A percentile compares a stretch with the other conserved stretches of the same genome.
Evolutionary conservation across 306 rosid species (phyloP).

Genomic region (Casuarina equisetifolia): DNA sequence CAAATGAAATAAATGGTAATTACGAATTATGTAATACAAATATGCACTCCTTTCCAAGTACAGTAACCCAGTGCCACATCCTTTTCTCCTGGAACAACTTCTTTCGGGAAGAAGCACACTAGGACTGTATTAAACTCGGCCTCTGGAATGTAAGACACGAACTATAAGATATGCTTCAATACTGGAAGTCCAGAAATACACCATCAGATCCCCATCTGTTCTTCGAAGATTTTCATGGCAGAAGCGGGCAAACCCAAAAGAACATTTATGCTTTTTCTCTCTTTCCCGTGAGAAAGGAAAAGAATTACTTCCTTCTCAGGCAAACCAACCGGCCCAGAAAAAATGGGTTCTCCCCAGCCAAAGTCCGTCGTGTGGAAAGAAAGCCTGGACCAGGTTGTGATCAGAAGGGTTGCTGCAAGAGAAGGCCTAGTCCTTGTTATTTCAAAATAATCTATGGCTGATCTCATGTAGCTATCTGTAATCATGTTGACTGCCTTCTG

Average conservation of each 20-base stretch:
- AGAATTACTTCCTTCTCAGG: slow-evolving; percentile 68
- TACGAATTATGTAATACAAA: neutral
- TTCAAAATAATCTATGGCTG: slow-evolving; percentile 80
- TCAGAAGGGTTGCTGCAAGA: slow-evolving; percentile 61
- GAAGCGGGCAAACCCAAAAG: slow-evolving; percentile 79
- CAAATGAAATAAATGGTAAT: slow-evolving; percentile 3
- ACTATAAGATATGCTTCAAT: neutral
- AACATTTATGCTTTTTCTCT: slow-evolving; percentile 58
- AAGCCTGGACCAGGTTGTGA: slow-evolving; percentile 76
- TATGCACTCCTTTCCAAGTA: neutral
- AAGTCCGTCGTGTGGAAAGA: slow-evolving; percentile 67
- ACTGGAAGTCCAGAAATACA: neutral
- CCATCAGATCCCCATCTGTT: slow-evolving; percentile 36
- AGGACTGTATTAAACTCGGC: too few relatives aligned
- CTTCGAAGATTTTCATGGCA: slow-evolving; percentile 66
- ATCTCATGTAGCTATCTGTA: slow-evolving; percentile 66
- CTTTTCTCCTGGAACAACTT: neutral
- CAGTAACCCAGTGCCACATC: neutral
- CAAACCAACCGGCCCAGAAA: slow-evolving; percentile 71
- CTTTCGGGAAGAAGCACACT: too few relatives aligned
- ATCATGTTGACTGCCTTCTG: slow-evolving; percentile 57
- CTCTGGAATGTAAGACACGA: neutral
- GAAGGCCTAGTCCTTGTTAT: slow-evolving; percentile 72
- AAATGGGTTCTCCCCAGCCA: slow-evolving; percentile 81
- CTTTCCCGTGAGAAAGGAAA: slow-evolving; percentile 58